Evolutionary conservation across 2,329 filamentous ascomycete species (phyloP), one percentile per base, ranked within the genome.

Genomic region (Lasiodiplodia theobromae): DNA sequence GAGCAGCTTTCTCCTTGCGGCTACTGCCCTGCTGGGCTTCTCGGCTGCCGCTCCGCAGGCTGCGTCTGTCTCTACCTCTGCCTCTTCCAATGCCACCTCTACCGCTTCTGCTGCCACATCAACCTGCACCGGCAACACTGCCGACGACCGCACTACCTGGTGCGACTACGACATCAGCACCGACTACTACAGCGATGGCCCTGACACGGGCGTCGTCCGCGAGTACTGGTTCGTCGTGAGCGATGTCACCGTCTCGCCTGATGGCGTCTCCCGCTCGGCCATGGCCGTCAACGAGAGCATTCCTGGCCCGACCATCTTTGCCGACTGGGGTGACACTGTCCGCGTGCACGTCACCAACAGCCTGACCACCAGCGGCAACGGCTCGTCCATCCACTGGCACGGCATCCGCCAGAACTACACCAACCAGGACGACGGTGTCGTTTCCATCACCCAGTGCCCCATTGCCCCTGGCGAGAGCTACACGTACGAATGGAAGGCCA

Each of bases 341-440:
- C 74, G 77, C 12, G 72, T 65, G 5, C 57, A 75, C 4, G 83
- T 91, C 7, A 85, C 79, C 40, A 91, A 89, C 74, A 72, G 80
- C 64, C 65, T 83, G 77, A 78, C 78, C 7, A 75, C 82, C 70
- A 68, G 67, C 58, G 40, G 47, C 23, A 90, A 91, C 70, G 87
- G 88, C 49, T 90, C 87, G 10, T 83, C 83, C 8, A 86, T 90
- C 21, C 89, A 91, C 74, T 91, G 84, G 78, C 88, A 91, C 72
- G 89, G 86, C 0, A 70, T 91, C 40, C 84, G 86, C 10, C 87
- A 91, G 73, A 81, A 84, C 69, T 79, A 83, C 73, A 86, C 82
- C 60, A 86, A 84, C 71, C 79, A 83, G 54, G 80, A 86, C 70
- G 88, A 91, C 72, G 89, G 89, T 54, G 86, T 88, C 4, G 79